Percentiles rank a stretch among this genome's conserved stretches.
Evolutionary conservation across 352 stramenopile species (phyloP).

Genomic region (Heterotrichella gracilis): DNA sequence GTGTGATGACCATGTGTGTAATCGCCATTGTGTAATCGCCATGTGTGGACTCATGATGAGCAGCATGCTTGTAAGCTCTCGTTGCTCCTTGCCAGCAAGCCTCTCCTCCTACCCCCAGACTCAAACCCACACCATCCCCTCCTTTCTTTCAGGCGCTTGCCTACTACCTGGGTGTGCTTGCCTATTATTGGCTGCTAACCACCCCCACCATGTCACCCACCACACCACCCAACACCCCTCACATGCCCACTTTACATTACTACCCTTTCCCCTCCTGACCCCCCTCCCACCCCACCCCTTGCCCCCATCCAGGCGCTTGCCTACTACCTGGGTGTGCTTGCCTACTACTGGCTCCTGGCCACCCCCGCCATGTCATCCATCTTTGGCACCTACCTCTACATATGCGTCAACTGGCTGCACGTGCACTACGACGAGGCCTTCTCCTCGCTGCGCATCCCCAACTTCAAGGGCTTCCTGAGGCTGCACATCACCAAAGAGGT

Average conservation of each 20-base stretch:
- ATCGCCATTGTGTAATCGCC: too few species aligned
- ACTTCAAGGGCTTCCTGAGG: conserved; percentile 49
- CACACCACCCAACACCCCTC: background rate
- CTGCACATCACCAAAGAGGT: too few species aligned
- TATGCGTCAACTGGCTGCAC: conserved; percentile 39
- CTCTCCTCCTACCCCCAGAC: too few species aligned
- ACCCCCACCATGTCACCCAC: conserved; percentile 37
- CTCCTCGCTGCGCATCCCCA: conserved; percentile 40
- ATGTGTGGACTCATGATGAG: too few species aligned
- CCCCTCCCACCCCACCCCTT: conserved; percentile 29
- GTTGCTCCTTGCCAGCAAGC: too few species aligned
- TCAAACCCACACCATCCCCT: conserved; percentile 29
- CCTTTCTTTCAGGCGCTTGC: conserved; percentile 34
- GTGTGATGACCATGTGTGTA: too few species aligned
- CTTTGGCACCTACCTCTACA: conserved; percentile 41
- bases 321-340: conserved; percentile 40
- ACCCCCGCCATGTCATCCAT: conserved; percentile 37
- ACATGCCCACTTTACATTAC: conserved; percentile 20
- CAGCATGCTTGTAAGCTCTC: too few species aligned
- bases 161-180: conserved; percentile 40
- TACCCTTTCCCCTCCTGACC: conserved; percentile 20
- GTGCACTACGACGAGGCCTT: conserved; percentile 54
- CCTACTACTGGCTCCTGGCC: conserved; percentile 46
- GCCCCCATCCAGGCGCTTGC: conserved; percentile 34
- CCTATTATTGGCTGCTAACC: conserved; percentile 45